These are phyloP conservation scores for Ramalina intermedia DNA, from an alignment of 495 filamentous ascomycete genomes.

Conservation along the genomic window DNA sequence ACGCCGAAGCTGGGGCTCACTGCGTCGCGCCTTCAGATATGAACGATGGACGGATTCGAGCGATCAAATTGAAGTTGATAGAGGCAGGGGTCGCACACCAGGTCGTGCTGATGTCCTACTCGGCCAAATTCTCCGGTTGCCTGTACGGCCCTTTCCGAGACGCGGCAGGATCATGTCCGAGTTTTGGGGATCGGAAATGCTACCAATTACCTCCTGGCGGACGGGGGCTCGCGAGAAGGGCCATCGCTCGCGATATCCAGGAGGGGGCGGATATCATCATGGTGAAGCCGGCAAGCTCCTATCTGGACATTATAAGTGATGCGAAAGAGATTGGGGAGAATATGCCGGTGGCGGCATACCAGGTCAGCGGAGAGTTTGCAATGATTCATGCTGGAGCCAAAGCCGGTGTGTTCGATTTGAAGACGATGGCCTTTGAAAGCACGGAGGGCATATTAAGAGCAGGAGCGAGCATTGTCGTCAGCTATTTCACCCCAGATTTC, in stretches of 20 bases:
- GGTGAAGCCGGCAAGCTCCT: conserved; percentile 93
- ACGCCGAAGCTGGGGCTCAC: conserved; percentile 85
- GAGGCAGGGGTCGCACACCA: conserved; percentile 81
- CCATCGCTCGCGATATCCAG: conserved; percentile 74
- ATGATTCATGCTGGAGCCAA: conserved; percentile 97
- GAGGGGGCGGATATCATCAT: conserved; percentile 98
- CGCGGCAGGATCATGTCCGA: conserved; percentile 80
- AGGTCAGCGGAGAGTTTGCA: conserved; percentile 91
- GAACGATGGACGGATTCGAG: conserved; percentile 93
- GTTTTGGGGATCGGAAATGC: conserved; percentile 88
- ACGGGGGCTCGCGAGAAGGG: conserved; percentile 81
- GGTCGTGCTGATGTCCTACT: conserved; percentile 88
- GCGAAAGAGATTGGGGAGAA: conserved; percentile 85
- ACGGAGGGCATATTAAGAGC: conserved; percentile 86
- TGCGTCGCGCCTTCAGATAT: conserved; percentile 96
- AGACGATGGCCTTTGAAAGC: conserved; percentile 86
- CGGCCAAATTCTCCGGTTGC: conserved; percentile 92
- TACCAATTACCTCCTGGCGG: conserved; percentile 91
- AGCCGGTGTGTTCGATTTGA: conserved; percentile 94
- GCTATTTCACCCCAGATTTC: conserved; percentile 89
- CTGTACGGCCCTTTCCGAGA: conserved; percentile 96
- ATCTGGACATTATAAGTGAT: conserved; percentile 90
- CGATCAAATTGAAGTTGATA: conserved; percentile 92
- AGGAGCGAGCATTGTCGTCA: conserved; percentile 81
- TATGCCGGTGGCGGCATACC: conserved; percentile 85